These are phyloP conservation scores for Trichophyton verrucosum DNA, from an alignment of 2,329 filamentous ascomycete species.

Conservation along the genomic window DNA sequence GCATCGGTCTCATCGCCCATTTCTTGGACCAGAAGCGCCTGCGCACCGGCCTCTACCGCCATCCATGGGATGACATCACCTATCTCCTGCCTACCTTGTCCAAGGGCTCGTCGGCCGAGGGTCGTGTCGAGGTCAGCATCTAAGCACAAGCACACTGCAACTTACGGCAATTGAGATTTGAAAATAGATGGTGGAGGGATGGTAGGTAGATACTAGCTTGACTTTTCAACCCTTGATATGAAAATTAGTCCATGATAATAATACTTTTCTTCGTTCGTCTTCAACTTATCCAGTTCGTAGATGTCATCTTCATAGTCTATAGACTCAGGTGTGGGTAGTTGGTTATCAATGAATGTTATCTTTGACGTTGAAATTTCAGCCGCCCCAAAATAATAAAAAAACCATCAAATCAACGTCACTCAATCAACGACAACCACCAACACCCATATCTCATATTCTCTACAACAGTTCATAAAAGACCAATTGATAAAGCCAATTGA, in stretches of 20 bases:
- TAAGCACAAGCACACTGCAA: background rate
- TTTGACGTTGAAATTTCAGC: background rate
- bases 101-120: slow-evolving; percentile 57
- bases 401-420: too few relatives aligned
- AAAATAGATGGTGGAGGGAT: background rate
- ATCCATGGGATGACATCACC: slow-evolving; percentile 98
- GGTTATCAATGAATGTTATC: too few relatives aligned
- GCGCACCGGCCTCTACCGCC: slow-evolving; percentile 94
- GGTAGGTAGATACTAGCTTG: background rate
- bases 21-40: slow-evolving; percentile 99
- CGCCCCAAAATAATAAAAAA: too few relatives aligned
- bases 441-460: too few relatives aligned
- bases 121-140: slow-evolving; percentile 67
- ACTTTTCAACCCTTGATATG: background rate
- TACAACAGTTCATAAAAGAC: background rate
- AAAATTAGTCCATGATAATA: background rate
- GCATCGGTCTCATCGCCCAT: slow-evolving; percentile 98
- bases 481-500: background rate
- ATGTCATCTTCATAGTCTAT: background rate
- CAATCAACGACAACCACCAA: background rate
- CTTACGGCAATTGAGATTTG: background rate
- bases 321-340: too few relatives aligned
- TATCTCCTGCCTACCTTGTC: slow-evolving; percentile 76
- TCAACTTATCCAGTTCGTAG: too few relatives aligned
- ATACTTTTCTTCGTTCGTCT: background rate